Evolutionary conservation across 192 early-diverging fungal genomes (phyloP).

Genomic region (Lunasporangiospora selenospora): DNA sequence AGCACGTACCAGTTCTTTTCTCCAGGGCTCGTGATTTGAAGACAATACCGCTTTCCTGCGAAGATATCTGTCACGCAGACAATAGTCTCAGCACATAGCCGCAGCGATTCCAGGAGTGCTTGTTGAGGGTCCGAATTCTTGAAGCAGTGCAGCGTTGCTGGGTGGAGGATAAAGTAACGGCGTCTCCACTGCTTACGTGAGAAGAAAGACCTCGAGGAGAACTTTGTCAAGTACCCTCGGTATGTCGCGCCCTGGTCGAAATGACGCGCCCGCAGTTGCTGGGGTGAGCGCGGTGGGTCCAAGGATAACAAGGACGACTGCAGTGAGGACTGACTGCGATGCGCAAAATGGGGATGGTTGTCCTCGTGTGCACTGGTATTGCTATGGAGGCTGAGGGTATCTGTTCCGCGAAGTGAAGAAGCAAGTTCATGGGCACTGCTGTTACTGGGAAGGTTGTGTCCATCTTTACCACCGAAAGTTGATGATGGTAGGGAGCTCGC

Average conservation of each 20-base stretch:
- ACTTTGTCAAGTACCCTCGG: slow-evolving; percentile 43
- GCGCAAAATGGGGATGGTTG: not conserved
- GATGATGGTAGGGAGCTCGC: slow-evolving; percentile 21
- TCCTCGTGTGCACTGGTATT: not conserved
- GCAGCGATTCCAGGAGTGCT: slow-evolving; percentile 35
- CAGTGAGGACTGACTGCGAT: not conserved
- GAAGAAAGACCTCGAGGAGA: slow-evolving; percentile 39
- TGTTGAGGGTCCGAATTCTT: slow-evolving; percentile 45
- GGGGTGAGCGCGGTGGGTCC: not conserved
- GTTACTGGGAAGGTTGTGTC: slow-evolving; percentile 1
- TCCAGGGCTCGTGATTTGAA: slow-evolving; percentile 45
- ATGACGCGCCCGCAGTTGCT: slow-evolving; percentile 29
- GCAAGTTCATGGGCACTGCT: not conserved
- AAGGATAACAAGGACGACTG: not conserved
- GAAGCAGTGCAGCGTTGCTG: slow-evolving; percentile 50
- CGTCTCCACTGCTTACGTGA: slow-evolving; percentile 52
- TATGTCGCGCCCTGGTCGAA: slow-evolving; percentile 16
- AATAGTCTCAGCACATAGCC: slow-evolving; percentile 42
- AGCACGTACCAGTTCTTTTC: slow-evolving; percentile 52
- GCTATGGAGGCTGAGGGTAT: slow-evolving; percentile 5
- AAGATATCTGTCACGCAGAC: slow-evolving; percentile 55
- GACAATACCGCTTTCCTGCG: slow-evolving; percentile 43
- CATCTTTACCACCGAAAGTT: too few species aligned
- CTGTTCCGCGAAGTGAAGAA: too few species aligned
- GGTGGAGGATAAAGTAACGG: slow-evolving; percentile 47